Evolutionary conservation across 2,329 filamentous ascomycete genomes (phyloP).

Genomic region (Claviceps lovelessii): DNA sequence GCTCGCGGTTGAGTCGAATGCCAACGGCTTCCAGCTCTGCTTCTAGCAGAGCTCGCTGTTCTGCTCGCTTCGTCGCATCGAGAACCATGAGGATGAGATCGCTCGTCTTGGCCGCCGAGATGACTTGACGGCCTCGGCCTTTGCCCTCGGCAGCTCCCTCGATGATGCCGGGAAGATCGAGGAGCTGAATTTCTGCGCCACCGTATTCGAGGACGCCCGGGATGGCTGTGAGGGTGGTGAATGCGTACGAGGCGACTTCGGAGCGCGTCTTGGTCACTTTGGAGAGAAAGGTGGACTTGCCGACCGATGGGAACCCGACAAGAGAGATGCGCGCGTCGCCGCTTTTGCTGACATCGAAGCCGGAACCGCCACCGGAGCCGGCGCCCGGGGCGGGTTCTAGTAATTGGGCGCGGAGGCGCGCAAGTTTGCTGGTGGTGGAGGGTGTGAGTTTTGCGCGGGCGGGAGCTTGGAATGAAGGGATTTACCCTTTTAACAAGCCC

Average conservation of each 20-base stretch:
- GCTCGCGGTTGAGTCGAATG: slow-evolving; percentile 80
- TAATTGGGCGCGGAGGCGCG: slow-evolving; percentile 82
- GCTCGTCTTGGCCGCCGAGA: slow-evolving; percentile 94
- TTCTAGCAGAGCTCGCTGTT: slow-evolving; percentile 80
- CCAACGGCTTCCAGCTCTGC: slow-evolving; percentile 89
- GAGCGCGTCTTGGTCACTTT: slow-evolving; percentile 98
- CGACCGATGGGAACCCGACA: slow-evolving; percentile 96
- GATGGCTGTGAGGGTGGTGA: slow-evolving; percentile 95
- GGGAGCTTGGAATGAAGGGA: neutral
- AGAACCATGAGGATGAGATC: slow-evolving; percentile 94
- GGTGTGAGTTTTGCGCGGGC: slow-evolving; percentile 45
- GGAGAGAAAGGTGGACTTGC: slow-evolving; percentile 96
- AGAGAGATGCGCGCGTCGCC: slow-evolving; percentile 93
- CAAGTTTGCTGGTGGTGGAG: slow-evolving; percentile 60
- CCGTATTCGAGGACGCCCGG: slow-evolving; percentile 95
- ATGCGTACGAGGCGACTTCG: slow-evolving; percentile 89
- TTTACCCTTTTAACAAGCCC: slow-evolving; percentile 88
- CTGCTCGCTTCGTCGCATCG: slow-evolving; percentile 89
- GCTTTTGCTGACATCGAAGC: slow-evolving; percentile 90
- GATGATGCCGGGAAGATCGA: slow-evolving; percentile 96
- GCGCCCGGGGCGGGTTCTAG: slow-evolving; percentile 75
- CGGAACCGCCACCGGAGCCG: slow-evolving; percentile 62
- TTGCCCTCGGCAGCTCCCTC: slow-evolving; percentile 94
- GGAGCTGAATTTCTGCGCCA: slow-evolving; percentile 92
- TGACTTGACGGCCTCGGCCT: slow-evolving; percentile 87